Percentiles rank a stretch among this genome's conserved stretches.
Evolutionary conservation across 495 filamentous ascomycete genomes (phyloP).

Genomic region (Hypoxylon lienhwacheense): DNA sequence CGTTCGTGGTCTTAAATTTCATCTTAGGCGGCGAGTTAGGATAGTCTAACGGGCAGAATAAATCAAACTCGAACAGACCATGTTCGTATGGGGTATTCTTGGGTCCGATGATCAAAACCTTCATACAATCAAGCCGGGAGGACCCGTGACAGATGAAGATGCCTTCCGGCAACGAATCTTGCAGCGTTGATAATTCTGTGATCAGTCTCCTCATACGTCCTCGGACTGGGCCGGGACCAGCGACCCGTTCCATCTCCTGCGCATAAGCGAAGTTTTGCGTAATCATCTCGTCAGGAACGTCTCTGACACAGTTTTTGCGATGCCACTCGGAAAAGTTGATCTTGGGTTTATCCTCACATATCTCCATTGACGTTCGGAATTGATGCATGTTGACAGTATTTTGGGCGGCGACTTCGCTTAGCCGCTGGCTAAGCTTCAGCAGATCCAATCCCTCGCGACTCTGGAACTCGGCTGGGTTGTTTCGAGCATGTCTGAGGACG

Average conservation of each 20-base stretch:
- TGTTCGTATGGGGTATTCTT: constrained; percentile 61
- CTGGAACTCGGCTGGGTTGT: constrained; percentile 11
- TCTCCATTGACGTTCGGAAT: constrained; percentile 8
- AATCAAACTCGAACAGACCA: constrained; percentile 64
- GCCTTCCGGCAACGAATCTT: constrained; percentile 56
- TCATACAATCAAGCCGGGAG: constrained; percentile 58
- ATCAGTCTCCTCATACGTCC: constrained; percentile 56
- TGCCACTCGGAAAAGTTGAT: constrained; percentile 39
- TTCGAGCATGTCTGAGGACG: constrained; percentile 19
- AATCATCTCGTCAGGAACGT: constrained; percentile 44
- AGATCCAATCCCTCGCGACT: constrained; percentile 7
- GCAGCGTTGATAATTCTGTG: constrained; percentile 55
- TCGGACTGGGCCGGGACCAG: background rate
- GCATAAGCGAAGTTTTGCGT: constrained; percentile 28
- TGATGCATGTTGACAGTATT: constrained; percentile 1
- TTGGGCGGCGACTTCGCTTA: constrained; percentile 3
- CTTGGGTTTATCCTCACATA: constrained; percentile 2
- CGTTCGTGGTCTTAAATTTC: constrained; percentile 54
- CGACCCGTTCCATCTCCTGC: background rate
- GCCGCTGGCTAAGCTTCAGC: constrained; percentile 19
- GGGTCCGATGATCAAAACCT: constrained; percentile 60
- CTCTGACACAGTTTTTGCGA: constrained; percentile 41
- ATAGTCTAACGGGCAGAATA: constrained; percentile 52
- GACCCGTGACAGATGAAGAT: constrained; percentile 61
- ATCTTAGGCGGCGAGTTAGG: constrained; percentile 54